Base-by-base conservation (phyloP, 2,329 filamentous ascomycete genomes). In the Cercospora janseana region DNA sequence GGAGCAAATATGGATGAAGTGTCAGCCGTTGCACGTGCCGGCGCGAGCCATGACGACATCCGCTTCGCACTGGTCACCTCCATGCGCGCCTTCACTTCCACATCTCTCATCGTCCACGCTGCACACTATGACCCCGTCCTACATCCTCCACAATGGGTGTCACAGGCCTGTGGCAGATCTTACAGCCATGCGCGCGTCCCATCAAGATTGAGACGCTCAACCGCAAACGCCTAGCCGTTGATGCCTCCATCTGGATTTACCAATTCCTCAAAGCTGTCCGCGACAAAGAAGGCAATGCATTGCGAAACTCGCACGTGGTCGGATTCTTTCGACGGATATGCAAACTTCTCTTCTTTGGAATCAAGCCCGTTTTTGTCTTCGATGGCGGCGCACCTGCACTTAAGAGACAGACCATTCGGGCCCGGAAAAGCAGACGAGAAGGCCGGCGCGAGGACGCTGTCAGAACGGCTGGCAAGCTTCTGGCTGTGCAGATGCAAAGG, bases 161-260 rank as follows among this genome's bases (percentile, higher is more conserved):
- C 58, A 95, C 92, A 66, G 91, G 91, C 59, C 88, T 98, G 59
- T 98, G 93, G 93, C 92, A 88, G 57, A 89, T 98, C 45, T 78
- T 97, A 58, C 88, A 95, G 72, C 93, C 93, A 37, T 96, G 90
- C 67, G 93, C 93, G 40, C 87, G 93, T 28, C 94, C 93, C 15
- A 95, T 94, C 56, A 96, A 95, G 70, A 86, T 98, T 62, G 91
- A 94, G 63, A 95, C 92, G 10, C 83, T 98, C 54, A 97, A 97
- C 70, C 88, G 87, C 61, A 96, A 95, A 73, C 89, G 93, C 12
- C 86, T 98, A 42, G 94, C 93, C 38, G 89, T 98, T 60, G 93
- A 98, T 72, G 93, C 94, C 51, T 96, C 91, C 9, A 98, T 98
- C 68, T 98, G 93, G 93, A 97, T 98, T 63, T 98, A 98, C 77